Evolutionary conservation across 164 flowering plant species (phyloP).

Genomic region (Annona squamosa): DNA sequence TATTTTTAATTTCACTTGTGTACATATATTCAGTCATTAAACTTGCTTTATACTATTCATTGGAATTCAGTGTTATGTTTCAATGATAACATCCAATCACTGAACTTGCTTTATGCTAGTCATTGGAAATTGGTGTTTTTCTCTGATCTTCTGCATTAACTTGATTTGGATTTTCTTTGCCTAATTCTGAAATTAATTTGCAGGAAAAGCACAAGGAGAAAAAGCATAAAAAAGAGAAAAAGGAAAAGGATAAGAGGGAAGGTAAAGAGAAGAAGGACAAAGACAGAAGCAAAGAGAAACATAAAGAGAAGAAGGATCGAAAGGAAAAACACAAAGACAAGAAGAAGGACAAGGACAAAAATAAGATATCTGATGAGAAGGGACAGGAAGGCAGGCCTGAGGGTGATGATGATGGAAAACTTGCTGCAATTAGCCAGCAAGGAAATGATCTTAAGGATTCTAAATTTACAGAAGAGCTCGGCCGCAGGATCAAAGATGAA

Average conservation of each 20-base stretch:
- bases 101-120: background rate
- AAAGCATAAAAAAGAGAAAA: conserved; percentile 53
- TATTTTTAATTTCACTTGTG: background rate
- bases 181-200: conserved; percentile 14
- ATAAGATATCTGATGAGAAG: conserved; percentile 19
- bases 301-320: conserved; percentile 55
- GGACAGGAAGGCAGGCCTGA: conserved; percentile 15
- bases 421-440: conserved; percentile 3
- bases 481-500: conserved; percentile 23
- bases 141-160: background rate
- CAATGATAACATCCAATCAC: background rate
- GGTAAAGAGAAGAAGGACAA: conserved; percentile 34
- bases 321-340: conserved; percentile 59
- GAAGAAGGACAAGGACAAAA: conserved; percentile 45
- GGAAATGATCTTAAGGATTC: conserved; percentile 25
- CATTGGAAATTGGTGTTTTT: background rate
- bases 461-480: conserved; percentile 40
- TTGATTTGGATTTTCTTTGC: conserved; percentile 1
- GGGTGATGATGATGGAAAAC: conserved; percentile 14
- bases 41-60: background rate
- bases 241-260: conserved; percentile 42
- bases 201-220: conserved; percentile 72
- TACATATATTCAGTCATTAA: background rate
- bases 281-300: conserved; percentile 37
- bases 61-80: background rate